A percentile compares a stretch with the other conserved stretches of the same genome.
These are phyloP conservation scores for Saccharomyces eubayanus DNA, from an alignment of 805 yeast genomes.

Conservation along the genomic window DNA sequence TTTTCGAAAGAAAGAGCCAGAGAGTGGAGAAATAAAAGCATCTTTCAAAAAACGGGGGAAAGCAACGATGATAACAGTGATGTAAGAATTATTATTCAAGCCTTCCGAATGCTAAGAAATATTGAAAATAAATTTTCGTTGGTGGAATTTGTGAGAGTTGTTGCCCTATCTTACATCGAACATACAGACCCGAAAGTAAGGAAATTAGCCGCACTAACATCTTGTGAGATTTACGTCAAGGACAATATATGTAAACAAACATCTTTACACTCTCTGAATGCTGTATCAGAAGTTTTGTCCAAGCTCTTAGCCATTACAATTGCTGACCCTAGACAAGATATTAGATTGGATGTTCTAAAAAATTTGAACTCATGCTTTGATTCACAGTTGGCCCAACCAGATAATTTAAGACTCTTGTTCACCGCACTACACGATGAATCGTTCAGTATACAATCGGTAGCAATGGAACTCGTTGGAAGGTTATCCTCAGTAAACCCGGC, in stretches of 20 bases:
- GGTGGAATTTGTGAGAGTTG: constrained; percentile 76
- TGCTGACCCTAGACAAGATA: constrained; percentile 79
- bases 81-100: constrained; percentile 53
- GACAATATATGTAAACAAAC: constrained; percentile 80
- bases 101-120: constrained; percentile 61
- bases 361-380: constrained; percentile 70
- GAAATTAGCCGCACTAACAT: constrained; percentile 71
- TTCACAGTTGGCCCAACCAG: constrained; percentile 86
- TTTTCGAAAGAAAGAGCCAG: constrained; percentile 59
- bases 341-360: constrained; percentile 65
- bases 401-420: constrained; percentile 70
- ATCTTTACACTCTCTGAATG: constrained; percentile 67
- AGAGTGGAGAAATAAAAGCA: constrained; percentile 65
- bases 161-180: constrained; percentile 70
- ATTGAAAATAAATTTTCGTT: constrained; percentile 69
- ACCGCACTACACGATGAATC: constrained; percentile 84
- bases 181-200: constrained; percentile 70
- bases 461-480: constrained; percentile 73
- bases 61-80: constrained; percentile 37
- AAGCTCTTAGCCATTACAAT: constrained; percentile 71
- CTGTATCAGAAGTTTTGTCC: constrained; percentile 75
- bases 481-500: constrained; percentile 84
- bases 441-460: constrained; percentile 67
- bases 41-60: constrained; percentile 52
- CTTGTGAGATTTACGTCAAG: constrained; percentile 60